Base-by-base conservation (phyloP, 106 monocot genomes). In the Apostasia ramifera region DNA sequence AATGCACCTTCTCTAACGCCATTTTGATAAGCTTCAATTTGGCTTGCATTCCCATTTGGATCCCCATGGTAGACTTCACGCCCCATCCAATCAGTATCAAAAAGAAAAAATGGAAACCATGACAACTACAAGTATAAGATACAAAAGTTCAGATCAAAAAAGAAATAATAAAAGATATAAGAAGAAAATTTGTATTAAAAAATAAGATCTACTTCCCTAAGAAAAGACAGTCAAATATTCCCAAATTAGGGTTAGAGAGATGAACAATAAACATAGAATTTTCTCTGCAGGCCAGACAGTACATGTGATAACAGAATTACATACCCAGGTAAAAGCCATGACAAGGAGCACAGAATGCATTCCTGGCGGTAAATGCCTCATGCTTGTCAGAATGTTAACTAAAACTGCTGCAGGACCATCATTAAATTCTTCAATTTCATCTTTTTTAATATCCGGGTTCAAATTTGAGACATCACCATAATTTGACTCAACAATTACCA, bases 21-120 rank as follows among this genome's bases (percentile, higher is more conserved):
- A 74, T 64, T 73, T 53, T 99, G 84, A 77, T 99, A 99, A 55
- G 73, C 70, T 44, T 66, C 61, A 10, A 15, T 67, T 63, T 99
- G 71, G 67, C 46, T 54, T 41, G 70, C 15, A 62, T 74, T 59
- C 2, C 98, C 98, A 43, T 80, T 90, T 59, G 98, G 98, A 77
- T 99, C 73, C 59, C 98, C 98, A 74, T 85, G 98, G 73, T 90
- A 99, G 37, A 99, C 93, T 88, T 99, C 98, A 55, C 98, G 98
- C 2, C 98, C 98, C 98, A 99, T 99, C 98, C 98, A 99, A 71
- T 99, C 98, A 43, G 93, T 99, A 68, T 93, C 98, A 73, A 99
- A 99, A 66, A 99, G 92, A 70, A 99, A 99, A 61, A 99, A 99
- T 9, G 98, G 93, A 71, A 99, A 99, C 98, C 98, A 99, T 67